Conservation (phyloP, 129 eudicot species). For the Deinandra increscens region DNA sequence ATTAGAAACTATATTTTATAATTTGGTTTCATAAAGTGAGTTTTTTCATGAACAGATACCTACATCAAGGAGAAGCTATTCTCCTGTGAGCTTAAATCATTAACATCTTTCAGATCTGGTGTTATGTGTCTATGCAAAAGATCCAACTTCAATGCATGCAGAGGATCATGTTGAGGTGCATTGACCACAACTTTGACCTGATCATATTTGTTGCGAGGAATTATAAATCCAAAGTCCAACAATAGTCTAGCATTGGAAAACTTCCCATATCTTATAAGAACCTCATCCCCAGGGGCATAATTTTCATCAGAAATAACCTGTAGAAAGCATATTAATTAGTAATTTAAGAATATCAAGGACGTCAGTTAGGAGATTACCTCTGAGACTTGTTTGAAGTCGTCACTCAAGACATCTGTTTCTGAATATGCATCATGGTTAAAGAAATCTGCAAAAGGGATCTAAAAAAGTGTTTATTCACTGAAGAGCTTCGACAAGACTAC, state of each 20-base stretch:
- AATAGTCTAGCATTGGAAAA: slow-evolving; percentile 71
- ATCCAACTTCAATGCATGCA: slow-evolving; percentile 60
- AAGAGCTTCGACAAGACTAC: slow-evolving; percentile 2
- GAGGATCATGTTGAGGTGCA: slow-evolving; percentile 53
- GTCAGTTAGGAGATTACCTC: slow-evolving; percentile 47
- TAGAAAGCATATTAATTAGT: not conserved
- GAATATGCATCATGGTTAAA: slow-evolving; percentile 75
- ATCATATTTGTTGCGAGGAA: slow-evolving; percentile 58
- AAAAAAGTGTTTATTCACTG: slow-evolving; percentile 18
- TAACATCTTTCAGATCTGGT: slow-evolving; percentile 49
- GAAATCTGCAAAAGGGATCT: slow-evolving; percentile 95
- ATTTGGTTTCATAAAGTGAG: slow-evolving; percentile 7
- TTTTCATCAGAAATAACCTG: slow-evolving; percentile 80
- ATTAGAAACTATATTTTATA: not conserved
- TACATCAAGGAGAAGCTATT: slow-evolving; percentile 63
- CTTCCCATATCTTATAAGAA: slow-evolving; percentile 78
- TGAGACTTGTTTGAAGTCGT: slow-evolving; percentile 50
- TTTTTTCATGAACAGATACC: slow-evolving; percentile 26
- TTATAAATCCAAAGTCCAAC: slow-evolving; percentile 82
- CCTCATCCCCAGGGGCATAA: slow-evolving; percentile 82
- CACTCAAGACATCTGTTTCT: slow-evolving; percentile 54
- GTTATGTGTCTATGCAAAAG: slow-evolving; percentile 46
- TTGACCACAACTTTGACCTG: slow-evolving; percentile 62
- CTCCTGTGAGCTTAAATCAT: slow-evolving; percentile 37
- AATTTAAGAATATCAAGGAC: not conserved